Conservation (phyloP, 202 grass and related monocot genomes). For the Panicum hallii region DNA sequence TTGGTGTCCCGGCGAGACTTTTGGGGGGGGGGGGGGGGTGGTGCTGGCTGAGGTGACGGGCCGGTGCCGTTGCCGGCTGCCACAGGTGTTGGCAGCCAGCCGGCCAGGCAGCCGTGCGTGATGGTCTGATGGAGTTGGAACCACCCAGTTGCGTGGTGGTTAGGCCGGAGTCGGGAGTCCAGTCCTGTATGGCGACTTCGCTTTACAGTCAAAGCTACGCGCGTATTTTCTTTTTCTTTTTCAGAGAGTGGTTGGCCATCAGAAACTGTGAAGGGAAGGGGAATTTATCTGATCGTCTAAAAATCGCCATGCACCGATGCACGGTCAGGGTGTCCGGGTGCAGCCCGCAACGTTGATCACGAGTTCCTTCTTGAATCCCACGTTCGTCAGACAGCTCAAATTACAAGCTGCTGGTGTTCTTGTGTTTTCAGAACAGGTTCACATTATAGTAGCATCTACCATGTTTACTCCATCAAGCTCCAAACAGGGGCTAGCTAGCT, state of each 20-base stretch:
- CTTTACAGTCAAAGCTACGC: constrained; percentile 35
- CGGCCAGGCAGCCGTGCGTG: background rate
- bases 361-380: background rate
- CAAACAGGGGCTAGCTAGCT: background rate
- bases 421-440: background rate
- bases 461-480: background rate
- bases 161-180: constrained; percentile 8
- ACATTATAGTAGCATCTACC: background rate
- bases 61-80: background rate
- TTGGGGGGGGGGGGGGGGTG: background rate
- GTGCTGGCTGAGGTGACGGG: background rate
- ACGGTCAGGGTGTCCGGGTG: background rate
- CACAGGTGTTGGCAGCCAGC: background rate
- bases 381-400: background rate
- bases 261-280: background rate
- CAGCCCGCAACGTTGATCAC: background rate
- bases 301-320: background rate
- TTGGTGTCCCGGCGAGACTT: constrained; percentile 27
- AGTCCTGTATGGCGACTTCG: constrained; percentile 12
- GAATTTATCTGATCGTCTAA: background rate
- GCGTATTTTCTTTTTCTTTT: background rate
- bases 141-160: constrained; percentile 34
- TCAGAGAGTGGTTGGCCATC: constrained; percentile 30
- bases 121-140: background rate
- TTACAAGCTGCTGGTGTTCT: background rate